Evolutionary conservation across 2,329 filamentous ascomycete species (phyloP).

Genomic region (Neophaeococcomyces aloes): DNA sequence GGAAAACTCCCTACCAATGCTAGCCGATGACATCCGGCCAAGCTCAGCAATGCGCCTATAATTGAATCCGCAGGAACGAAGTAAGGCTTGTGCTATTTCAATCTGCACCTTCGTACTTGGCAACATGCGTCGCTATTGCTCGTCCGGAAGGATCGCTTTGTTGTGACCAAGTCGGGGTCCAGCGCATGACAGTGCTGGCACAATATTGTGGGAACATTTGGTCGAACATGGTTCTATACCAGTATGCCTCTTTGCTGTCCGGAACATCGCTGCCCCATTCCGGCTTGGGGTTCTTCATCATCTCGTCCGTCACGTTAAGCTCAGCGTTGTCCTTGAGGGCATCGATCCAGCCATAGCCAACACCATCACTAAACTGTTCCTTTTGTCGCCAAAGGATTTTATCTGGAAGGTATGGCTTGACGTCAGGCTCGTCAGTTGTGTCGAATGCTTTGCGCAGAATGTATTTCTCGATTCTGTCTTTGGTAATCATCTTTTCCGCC

Average conservation of each 20-base stretch:
- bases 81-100: not conserved
- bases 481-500: slow-evolving; percentile 87
- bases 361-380: slow-evolving; percentile 98
- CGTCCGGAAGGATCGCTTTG: slow-evolving; percentile 91
- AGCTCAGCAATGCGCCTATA: too few relatives aligned
- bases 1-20: too few relatives aligned
- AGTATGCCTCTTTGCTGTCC: slow-evolving; percentile 96
- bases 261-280: slow-evolving; percentile 92
- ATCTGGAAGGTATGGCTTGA: slow-evolving; percentile 80
- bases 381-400: slow-evolving; percentile 97
- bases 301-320: slow-evolving; percentile 81
- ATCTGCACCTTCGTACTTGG: slow-evolving; percentile 49
- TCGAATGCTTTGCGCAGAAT: slow-evolving; percentile 97
- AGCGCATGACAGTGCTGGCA: slow-evolving; percentile 86
- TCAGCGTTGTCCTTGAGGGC: slow-evolving; percentile 91
- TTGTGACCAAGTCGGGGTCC: slow-evolving; percentile 95
- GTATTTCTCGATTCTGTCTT: slow-evolving; percentile 89
- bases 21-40: too few relatives aligned
- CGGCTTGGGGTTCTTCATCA: slow-evolving; percentile 95
- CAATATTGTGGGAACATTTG: slow-evolving; percentile 93
- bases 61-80: too few relatives aligned
- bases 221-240: slow-evolving; percentile 98
- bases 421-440: slow-evolving; percentile 71
- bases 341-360: slow-evolving; percentile 98
- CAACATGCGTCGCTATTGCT: slow-evolving; percentile 64